Base-by-base conservation (phyloP, 106 monocot genomes). In the Dendrobium chrysotoxum region DNA sequence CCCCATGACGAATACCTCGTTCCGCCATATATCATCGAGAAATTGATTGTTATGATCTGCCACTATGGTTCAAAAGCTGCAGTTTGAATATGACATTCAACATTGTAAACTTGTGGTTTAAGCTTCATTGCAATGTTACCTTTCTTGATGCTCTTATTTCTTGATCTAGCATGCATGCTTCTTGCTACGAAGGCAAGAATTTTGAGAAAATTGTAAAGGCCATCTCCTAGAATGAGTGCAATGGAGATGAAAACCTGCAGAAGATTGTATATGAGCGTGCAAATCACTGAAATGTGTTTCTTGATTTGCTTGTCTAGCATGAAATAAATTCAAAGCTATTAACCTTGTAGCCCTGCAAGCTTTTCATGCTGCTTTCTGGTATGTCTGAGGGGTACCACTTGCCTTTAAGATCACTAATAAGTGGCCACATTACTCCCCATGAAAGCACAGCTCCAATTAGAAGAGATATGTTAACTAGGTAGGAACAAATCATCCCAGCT, bases 351-450 rank as follows among this genome's bases (percentile, higher is more conserved):
- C 97, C 97, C 81, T 92, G 89, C 82, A 98, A 85, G 79, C 97
- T 98, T 81, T 67, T 94, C 97, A 98, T 98, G 71, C 97, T 98
- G 75, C 92, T 85, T 75, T 92, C 86, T 61, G 89, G 82, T 76
- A 98, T 53, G 71, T 71, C 86, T 6, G 28, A 89, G 40, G 97
- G 80, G 66, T 83, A 98, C 97, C 97, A 98, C 25, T 85, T 86
- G n/a, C 94, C 97, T 86, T 98, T 94, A 26, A 87, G 84, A 25
- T 91, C 83, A 46, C 87, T 85, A 78, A 98, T 83, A 23, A 98
- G 84, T 50, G 97, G 97, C 97, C 97, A 98, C 97, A 98, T 94
- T 75, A 98, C 57, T 80, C 94, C 97, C 97, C 97, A 98, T 30
- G 97, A 98, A 70, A 98, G 97, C 38, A 94, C 80, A 17, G 97